A percentile compares a stretch with the other conserved stretches of the same genome.
These are phyloP conservation scores for Morella rubra DNA, from an alignment of 306 rosid genomes.

Conservation along the genomic window DNA sequence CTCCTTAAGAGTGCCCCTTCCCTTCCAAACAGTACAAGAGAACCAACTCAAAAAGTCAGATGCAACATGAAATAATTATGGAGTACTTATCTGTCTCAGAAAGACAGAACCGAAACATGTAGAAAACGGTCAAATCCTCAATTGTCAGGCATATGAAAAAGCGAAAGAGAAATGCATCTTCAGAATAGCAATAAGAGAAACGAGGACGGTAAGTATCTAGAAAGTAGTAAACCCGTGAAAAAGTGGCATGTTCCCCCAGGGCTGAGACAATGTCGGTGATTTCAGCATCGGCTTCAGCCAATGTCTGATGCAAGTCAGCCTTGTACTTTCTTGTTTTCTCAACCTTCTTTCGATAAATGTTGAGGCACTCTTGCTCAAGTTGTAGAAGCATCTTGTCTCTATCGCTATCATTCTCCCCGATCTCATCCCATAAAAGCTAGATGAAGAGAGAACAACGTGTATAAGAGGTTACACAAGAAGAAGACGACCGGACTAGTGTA, in stretches of 20 bases:
- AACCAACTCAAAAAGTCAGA: slow-evolving; percentile 26
- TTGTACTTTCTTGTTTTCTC: slow-evolving; percentile 72
- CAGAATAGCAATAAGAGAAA: not conserved
- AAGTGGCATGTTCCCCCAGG: slow-evolving; percentile 54
- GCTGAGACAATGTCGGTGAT: slow-evolving; percentile 45
- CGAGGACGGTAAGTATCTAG: slow-evolving; percentile 1
- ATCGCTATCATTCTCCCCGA: slow-evolving; percentile 75
- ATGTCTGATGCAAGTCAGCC: slow-evolving; percentile 57
- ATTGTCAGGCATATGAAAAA: not conserved
- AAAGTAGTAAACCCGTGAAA: slow-evolving; percentile 50
- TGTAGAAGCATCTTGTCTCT: slow-evolving; percentile 85
- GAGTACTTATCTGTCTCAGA: not conserved
- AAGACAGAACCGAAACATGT: not conserved
- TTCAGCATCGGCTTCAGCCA: slow-evolving; percentile 70
- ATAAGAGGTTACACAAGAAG: not conserved
- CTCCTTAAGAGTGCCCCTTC: slow-evolving; percentile 70
- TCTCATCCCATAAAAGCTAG: slow-evolving; percentile 89
- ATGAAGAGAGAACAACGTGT: not conserved
- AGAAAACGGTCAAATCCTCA: too few species aligned
- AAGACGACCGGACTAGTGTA: not conserved
- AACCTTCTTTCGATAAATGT: slow-evolving; percentile 74
- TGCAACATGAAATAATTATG: slow-evolving; percentile 16
- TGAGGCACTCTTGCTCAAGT: slow-evolving; percentile 89
- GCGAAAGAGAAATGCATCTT: slow-evolving; percentile 1
- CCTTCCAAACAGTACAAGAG: slow-evolving; percentile 47